Percentiles rank a stretch among this genome's conserved stretches.
Conservation (phyloP, 1,284 basidiomycete species). For the Ustilago xerochloae region DNA sequence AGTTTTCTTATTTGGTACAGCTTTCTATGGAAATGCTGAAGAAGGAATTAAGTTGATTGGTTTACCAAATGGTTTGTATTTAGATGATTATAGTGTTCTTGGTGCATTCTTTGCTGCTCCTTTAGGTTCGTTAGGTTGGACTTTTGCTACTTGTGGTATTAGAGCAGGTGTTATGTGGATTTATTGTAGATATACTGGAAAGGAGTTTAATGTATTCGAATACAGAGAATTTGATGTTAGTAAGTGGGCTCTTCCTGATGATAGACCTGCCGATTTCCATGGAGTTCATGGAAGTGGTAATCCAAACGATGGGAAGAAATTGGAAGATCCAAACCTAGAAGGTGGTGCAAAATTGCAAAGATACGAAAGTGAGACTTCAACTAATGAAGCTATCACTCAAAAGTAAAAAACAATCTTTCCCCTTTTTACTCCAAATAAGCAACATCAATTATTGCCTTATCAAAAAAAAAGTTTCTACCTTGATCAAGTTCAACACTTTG, state of each 20-base stretch:
- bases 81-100: constrained; percentile 64
- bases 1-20: constrained; percentile 65
- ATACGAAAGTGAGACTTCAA: constrained; percentile 5
- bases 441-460: not conserved
- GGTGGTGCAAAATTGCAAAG: constrained; percentile 6
- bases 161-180: constrained; percentile 42
- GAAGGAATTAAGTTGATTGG: constrained; percentile 59
- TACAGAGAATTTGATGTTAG: constrained; percentile 45
- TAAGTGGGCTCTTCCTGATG: constrained; percentile 57
- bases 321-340: constrained; percentile 23
- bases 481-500: constrained; percentile 13
- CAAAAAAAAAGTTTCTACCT: no score
- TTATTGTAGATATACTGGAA: constrained; percentile 39
- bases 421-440: not conserved
- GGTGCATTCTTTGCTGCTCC: constrained; percentile 67
- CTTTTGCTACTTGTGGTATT: constrained; percentile 54
- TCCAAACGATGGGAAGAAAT: constrained; percentile 52
- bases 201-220: constrained; percentile 51
- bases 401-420: not conserved
- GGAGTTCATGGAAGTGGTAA: constrained; percentile 54
- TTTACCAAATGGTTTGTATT: constrained; percentile 64
- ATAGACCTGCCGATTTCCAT: constrained; percentile 51
- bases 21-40: constrained; percentile 60
- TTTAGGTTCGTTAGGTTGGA: constrained; percentile 61
- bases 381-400: not conserved